Evolutionary conservation across 2,329 filamentous ascomycete genomes (phyloP).

Genomic region (Arthrinium phaeospermum): DNA sequence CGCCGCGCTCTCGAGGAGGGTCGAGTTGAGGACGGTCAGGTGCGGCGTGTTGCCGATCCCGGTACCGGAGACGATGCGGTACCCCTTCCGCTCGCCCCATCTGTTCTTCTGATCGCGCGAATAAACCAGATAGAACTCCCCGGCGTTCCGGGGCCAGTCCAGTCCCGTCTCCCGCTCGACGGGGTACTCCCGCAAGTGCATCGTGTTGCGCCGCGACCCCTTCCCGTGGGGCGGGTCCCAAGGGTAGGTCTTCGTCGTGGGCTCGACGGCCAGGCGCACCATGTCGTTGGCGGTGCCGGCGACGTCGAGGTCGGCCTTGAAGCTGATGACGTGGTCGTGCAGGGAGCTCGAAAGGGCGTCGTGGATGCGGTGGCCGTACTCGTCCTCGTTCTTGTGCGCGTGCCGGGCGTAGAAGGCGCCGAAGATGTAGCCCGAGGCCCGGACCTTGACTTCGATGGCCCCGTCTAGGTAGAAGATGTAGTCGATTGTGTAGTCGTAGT

Average conservation of each 20-base stretch:
- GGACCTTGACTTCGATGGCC: slow-evolving; percentile 44
- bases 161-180: slow-evolving; percentile 35
- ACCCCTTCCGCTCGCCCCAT: slow-evolving; percentile 47
- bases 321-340: slow-evolving; percentile 45
- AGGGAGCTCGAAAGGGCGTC: slow-evolving; percentile 39
- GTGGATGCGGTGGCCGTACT: slow-evolving; percentile 43
- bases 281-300: slow-evolving; percentile 39
- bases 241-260: slow-evolving; percentile 24
- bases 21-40: slow-evolving; percentile 24
- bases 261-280: slow-evolving; percentile 30
- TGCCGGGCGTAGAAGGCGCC: slow-evolving; percentile 31
- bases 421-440: slow-evolving; percentile 43
- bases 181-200: slow-evolving; percentile 39
- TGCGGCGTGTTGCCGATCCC: slow-evolving; percentile 36
- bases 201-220: slow-evolving; percentile 40
- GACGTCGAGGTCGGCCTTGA: slow-evolving; percentile 44
- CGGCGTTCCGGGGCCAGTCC: slow-evolving; percentile 43
- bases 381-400: slow-evolving; percentile 30
- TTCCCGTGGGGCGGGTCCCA: slow-evolving; percentile 25
- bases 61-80: slow-evolving; percentile 44
- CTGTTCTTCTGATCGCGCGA: slow-evolving; percentile 43
- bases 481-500: slow-evolving; percentile 49
- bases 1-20: slow-evolving; percentile 7
- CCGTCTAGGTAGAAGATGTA: slow-evolving; percentile 49
- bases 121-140: slow-evolving; percentile 44